These are phyloP conservation scores for Acacia concinna DNA, from an alignment of 331 rosid species.

Conservation along the genomic window DNA sequence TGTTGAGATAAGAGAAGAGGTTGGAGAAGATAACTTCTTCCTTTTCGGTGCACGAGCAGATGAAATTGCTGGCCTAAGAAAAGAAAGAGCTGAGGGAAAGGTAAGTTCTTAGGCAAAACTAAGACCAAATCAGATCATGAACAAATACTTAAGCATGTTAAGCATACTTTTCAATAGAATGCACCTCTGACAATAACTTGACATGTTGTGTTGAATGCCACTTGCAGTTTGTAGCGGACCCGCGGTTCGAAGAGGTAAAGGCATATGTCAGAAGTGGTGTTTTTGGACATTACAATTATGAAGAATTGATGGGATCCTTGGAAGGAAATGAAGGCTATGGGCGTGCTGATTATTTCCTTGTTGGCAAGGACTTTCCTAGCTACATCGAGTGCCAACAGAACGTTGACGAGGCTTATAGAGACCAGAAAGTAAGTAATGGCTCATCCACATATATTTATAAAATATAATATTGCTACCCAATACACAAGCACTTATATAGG, in stretches of 20 bases:
- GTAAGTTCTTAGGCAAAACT: constrained; percentile 27
- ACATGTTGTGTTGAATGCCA: neutral
- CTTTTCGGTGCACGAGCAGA: constrained; percentile 85
- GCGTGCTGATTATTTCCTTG: constrained; percentile 90
- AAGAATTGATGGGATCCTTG: constrained; percentile 77
- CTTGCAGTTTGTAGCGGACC: constrained; percentile 79
- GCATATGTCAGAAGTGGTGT: constrained; percentile 80
- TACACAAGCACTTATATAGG: neutral
- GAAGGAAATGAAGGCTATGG: constrained; percentile 97
- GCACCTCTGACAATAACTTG: neutral
- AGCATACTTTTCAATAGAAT: neutral
- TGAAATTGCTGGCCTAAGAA: constrained; percentile 80
- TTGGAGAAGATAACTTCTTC: constrained; percentile 90
- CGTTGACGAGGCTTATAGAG: constrained; percentile 79
- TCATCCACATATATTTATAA: neutral
- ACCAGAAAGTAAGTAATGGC: constrained; percentile 56
- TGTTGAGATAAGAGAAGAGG: constrained; percentile 91
- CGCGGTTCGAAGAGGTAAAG: constrained; percentile 87
- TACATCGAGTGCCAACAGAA: constrained; percentile 84
- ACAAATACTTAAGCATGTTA: neutral
- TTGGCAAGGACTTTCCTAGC: constrained; percentile 92
- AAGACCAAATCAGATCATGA: neutral
- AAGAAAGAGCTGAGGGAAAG: constrained; percentile 85
- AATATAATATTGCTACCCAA: constrained; percentile 9
- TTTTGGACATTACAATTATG: constrained; percentile 69